Evolutionary conservation across 768 basidiomycete species (phyloP), one percentile per base, ranked within the genome.

Genomic region (Hygrophorus russula): DNA sequence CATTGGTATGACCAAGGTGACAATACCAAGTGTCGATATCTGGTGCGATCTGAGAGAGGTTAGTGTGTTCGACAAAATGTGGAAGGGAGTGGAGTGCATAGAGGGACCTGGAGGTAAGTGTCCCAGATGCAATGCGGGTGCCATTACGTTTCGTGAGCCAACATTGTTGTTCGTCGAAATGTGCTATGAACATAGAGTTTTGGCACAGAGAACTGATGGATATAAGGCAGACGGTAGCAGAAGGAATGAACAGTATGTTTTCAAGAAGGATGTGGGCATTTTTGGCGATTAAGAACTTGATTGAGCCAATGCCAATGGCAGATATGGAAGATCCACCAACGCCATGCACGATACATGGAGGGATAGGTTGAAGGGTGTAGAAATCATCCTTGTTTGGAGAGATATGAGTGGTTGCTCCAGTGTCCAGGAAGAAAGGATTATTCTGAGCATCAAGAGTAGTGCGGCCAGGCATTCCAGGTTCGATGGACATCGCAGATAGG

Each of bases 181-280:
- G 14, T 5, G 35, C 19, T 0, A 33, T 14, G 20, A 38, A 47
- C 14, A 41, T 20, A 12, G 20, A 32, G 1, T 36, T 28, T 7
- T 40, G 37, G 12, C 29, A 13, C 32, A 58, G 46, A 12, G 39
- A 12, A 3, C 47, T 47, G 1, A 57, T 41, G 5, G 49, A 55
- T 1, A 58, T 31, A 3, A 58, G 52, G 12, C 41, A 46, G 4
- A 58, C 46, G 7, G 49, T n/a, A n/a, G n/a, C n/a, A n/a, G n/a
- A n/a, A n/a, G n/a, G n/a, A n/a, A n/a, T n/a, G n/a, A n/a, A n/a
- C 41, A 3, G 49, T 46, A 2, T n/a, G 5, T 4, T 53, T 53
- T 3, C 52, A 32, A 52, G n/a, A 10, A 38, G 12, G 0, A 56
- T 39, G 2, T 32, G 43, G 13, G 54, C 4, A 9, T 5, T 4